These are phyloP conservation scores for Hylodesmum podocarpum DNA, from an alignment of 306 rosid species.

Conservation along the genomic window DNA sequence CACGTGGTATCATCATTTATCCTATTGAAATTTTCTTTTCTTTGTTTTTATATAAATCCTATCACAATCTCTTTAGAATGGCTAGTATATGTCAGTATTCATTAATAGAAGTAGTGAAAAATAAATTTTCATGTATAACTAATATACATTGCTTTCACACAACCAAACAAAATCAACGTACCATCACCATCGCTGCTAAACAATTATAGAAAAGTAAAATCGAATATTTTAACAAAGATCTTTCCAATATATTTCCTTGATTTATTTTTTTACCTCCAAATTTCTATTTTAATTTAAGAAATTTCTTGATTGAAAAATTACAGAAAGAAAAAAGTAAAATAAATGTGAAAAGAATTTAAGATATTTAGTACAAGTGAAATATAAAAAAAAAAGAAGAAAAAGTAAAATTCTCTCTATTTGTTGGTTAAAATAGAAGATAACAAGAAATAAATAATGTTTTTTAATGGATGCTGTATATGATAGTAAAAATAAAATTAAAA, in stretches of 20 bases:
- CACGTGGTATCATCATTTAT: background rate
- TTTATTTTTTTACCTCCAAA: background rate
- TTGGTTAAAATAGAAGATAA: no score
- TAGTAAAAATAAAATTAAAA: no score
- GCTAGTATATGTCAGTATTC: background rate
- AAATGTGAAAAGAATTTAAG: background rate
- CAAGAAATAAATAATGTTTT: no score
- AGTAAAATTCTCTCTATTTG: no score
- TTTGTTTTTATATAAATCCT: no score
- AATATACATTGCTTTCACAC: background rate
- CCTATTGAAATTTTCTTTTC: no score
- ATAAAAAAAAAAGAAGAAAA: no score
- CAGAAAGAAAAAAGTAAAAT: background rate
- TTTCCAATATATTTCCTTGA: background rate
- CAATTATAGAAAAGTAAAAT: background rate
- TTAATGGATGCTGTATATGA: no score
- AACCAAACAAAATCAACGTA: background rate
- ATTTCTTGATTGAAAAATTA: background rate
- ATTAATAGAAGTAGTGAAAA: background rate
- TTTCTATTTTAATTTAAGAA: background rate
- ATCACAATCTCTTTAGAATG: background rate
- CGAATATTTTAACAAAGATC: background rate
- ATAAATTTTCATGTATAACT: background rate
- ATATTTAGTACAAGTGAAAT: no score
- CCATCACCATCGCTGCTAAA: background rate